These are phyloP conservation scores for Ophiostoma australiae DNA, from an alignment of 2,329 filamentous ascomycete genomes.

Conservation along the genomic window DNA sequence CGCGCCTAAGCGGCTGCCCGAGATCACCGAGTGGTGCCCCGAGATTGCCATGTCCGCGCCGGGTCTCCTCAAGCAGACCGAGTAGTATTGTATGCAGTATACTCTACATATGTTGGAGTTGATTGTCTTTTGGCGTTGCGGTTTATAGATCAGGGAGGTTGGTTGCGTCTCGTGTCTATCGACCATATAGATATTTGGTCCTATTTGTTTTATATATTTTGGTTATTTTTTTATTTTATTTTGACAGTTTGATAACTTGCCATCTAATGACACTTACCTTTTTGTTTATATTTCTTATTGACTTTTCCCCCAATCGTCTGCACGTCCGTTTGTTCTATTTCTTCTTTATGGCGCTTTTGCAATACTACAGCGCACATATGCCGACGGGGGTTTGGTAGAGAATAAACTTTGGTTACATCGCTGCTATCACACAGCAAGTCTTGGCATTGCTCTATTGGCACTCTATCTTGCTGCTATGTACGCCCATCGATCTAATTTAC, in stretches of 20 bases:
- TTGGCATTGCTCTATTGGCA: background rate
- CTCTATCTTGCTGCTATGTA: background rate
- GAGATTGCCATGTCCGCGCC: slow-evolving; percentile 29
- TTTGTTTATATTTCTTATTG: background rate
- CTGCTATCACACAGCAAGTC: background rate
- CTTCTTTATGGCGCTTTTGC: background rate
- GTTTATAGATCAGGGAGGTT: background rate
- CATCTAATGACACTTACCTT: no score
- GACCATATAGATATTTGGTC: background rate
- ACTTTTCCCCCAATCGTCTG: no score
- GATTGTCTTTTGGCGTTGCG: background rate
- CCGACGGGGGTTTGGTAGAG: background rate
- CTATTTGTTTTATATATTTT: background rate
- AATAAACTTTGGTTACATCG: slow-evolving; percentile 5
- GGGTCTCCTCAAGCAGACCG: slow-evolving; percentile 23
- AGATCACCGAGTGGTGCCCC: slow-evolving; percentile 30
- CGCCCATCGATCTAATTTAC: background rate
- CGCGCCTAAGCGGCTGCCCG: slow-evolving; percentile 21
- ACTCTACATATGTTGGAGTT: slow-evolving; percentile 2
- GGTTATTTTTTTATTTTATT: background rate
- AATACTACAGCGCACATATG: background rate
- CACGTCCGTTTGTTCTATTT: background rate
- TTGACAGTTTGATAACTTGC: background rate
- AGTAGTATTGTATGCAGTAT: background rate
- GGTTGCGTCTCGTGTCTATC: background rate